A percentile compares a stretch with the other conserved stretches of the same genome.
Conservation (phyloP, 169 alveolate species). For the Eimeria tenella region DNA sequence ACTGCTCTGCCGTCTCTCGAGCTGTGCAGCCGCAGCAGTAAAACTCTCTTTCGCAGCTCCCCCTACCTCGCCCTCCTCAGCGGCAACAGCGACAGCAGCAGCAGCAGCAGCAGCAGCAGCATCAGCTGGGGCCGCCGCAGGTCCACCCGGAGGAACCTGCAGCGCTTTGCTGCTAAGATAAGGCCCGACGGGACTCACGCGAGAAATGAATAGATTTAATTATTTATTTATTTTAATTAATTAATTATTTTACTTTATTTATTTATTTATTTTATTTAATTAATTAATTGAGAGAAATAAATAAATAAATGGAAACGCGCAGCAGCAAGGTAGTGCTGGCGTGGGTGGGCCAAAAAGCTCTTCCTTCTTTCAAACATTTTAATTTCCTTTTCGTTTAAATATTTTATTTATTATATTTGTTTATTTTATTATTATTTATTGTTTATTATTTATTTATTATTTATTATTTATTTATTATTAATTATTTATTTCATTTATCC, state of each 20-base stretch:
- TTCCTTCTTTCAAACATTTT: background rate
- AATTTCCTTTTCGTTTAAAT: no score
- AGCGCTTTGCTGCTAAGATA: background rate
- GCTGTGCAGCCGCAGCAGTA: conserved; percentile 27
- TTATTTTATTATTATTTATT: no score
- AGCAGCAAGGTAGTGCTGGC: no score
- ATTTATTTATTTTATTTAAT: no score
- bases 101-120: conserved; percentile 26
- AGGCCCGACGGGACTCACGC: conserved; percentile 30
- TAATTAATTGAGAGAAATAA: no score
- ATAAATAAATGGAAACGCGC: no score
- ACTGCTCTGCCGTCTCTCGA: background rate
- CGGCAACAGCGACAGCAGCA: background rate
- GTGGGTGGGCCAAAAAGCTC: background rate
- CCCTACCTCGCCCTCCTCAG: background rate
- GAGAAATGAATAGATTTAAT: background rate
- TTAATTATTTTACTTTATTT: no score
- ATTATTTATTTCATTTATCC: no score
- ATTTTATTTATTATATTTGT: no score
- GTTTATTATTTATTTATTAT: no score
- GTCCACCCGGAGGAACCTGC: conserved; percentile 25
- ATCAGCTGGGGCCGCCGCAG: conserved; percentile 16
- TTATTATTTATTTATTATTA: no score
- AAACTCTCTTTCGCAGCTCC: background rate
- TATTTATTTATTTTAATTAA: no score